Evolutionary conservation across 108 stramenopile genomes (phyloP).

Genomic region (Cyclotella kingstonii): DNA sequence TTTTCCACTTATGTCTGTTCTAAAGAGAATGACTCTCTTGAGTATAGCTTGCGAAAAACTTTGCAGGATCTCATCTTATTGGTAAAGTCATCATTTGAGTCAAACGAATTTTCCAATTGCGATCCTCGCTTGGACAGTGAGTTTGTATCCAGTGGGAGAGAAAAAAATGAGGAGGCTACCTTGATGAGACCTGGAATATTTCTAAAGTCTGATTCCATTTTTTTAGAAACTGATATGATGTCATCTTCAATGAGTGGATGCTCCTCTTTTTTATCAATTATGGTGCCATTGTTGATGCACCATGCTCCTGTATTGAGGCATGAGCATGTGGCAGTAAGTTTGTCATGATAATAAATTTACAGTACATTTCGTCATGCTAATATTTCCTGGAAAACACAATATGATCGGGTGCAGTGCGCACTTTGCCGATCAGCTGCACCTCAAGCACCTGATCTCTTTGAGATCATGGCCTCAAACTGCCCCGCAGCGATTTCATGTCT

Average conservation of each 20-base stretch:
- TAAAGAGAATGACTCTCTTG: conserved; percentile 18
- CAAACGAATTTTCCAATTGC: no score
- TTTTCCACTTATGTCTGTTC: not conserved
- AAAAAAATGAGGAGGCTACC: conserved; percentile 7
- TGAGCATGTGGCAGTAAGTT: conserved; percentile 68
- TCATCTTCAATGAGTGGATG: conserved; percentile 26
- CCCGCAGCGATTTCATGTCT: conserved; percentile 55
- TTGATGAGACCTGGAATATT: conserved; percentile 14
- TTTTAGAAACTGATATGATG: conserved; percentile 20
- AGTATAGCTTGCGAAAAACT: conserved; percentile 15
- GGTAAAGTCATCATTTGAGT: conserved; percentile 16
- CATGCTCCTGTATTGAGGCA: conserved; percentile 62
- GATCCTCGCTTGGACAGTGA: not conserved
- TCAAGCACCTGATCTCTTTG: conserved; percentile 49
- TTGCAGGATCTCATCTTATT: conserved; percentile 23
- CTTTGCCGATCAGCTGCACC: conserved; percentile 70
- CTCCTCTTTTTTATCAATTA: conserved; percentile 27
- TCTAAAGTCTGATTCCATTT: conserved; percentile 32
- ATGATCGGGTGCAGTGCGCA: conserved; percentile 51
- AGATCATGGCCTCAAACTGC: conserved; percentile 67
- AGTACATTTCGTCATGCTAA: no score
- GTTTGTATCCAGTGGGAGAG: not conserved
- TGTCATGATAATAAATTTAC: not conserved
- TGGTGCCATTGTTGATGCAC: conserved; percentile 58
- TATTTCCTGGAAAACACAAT: no score